A percentile compares a stretch with the other conserved stretches of the same genome.
Evolutionary conservation across 2,329 filamentous ascomycete genomes (phyloP).

Genomic region (Xylaria sp.): DNA sequence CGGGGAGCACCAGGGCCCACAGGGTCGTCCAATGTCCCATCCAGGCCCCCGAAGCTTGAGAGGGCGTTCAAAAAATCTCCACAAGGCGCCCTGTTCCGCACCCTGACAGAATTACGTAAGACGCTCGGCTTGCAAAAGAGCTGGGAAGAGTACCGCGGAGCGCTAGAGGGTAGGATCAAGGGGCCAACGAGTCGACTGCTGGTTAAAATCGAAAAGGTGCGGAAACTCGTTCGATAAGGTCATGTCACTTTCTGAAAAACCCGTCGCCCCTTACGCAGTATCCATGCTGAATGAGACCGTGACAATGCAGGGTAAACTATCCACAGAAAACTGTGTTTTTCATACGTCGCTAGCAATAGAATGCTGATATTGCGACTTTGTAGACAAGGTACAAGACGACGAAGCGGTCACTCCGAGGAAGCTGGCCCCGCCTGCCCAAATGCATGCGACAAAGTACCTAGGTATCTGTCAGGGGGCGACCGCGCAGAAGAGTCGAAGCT

Average conservation of each 20-base stretch:
- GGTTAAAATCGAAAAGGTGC: conserved; percentile 15
- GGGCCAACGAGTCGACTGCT: conserved; percentile 1
- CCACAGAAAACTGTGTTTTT: conserved; percentile 14
- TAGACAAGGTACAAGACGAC: conserved; percentile 25
- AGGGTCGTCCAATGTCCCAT: conserved; percentile 1
- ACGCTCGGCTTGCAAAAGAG: conserved; percentile 25
- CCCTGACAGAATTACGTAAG: conserved; percentile 15
- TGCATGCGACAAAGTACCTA: conserved; percentile 38
- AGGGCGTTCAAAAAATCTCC: conserved; percentile 26
- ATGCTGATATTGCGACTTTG: conserved; percentile 46
- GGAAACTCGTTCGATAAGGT: background rate
- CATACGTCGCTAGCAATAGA: conserved; percentile 21
- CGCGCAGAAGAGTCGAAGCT: conserved; percentile 29
- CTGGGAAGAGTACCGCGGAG: conserved; percentile 20
- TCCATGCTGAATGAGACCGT: background rate
- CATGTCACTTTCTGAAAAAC: background rate
- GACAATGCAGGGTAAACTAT: background rate
- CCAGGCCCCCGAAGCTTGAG: conserved; percentile 29
- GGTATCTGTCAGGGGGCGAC: background rate
- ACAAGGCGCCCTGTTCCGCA: conserved; percentile 20
- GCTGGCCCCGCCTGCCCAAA: conserved; percentile 43
- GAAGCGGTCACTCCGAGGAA: conserved; percentile 27
- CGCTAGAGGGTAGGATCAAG: conserved; percentile 13
- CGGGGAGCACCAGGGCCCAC: background rate
- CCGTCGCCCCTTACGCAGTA: background rate